phyloP scores from a whole-genome alignment of 495 filamentous ascomycete genomes.

The Daldinia concentrica region DNA sequence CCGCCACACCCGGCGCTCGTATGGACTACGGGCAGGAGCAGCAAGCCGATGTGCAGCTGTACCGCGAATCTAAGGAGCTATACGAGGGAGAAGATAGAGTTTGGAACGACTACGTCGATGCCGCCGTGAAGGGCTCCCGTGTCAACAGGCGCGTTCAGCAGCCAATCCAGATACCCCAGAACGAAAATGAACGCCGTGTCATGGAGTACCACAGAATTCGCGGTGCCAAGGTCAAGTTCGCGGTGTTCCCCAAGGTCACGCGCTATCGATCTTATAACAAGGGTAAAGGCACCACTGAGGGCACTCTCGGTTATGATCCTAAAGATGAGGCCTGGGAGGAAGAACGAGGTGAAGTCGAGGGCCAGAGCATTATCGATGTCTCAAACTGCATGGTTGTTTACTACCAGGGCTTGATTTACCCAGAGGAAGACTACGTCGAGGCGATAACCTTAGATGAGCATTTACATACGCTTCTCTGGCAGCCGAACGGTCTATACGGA shows the following conservation, averaged over 20 bases:
- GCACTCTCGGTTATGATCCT: not conserved
- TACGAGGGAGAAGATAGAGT: conserved; percentile 30
- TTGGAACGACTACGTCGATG: conserved; percentile 13
- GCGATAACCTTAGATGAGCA: conserved; percentile 31
- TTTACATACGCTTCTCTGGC: not conserved
- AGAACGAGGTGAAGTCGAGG: conserved; percentile 15
- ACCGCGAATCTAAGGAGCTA: conserved; percentile 40
- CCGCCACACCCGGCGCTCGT: conserved; percentile 49
- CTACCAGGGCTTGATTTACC: conserved; percentile 47
- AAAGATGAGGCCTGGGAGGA: not conserved
- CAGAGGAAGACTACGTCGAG: not conserved
- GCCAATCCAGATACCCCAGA: conserved; percentile 14
- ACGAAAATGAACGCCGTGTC: conserved; percentile 6
- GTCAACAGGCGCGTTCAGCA: not conserved
- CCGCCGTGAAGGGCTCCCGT: not conserved
- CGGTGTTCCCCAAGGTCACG: conserved; percentile 51
- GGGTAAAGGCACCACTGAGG: conserved; percentile 12
- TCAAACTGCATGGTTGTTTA: conserved; percentile 47
- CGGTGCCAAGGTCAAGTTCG: conserved; percentile 53
- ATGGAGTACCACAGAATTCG: conserved; percentile 43
- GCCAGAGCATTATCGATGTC: conserved; percentile 44
- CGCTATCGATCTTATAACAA: conserved; percentile 44
- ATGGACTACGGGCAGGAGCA: conserved; percentile 51
- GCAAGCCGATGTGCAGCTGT: conserved; percentile 48
- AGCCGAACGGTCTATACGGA: conserved; percentile 3